phyloP scores from a whole-genome alignment of 2,329 filamentous ascomycete genomes.

The Plenodomus tracheiphilus region DNA sequence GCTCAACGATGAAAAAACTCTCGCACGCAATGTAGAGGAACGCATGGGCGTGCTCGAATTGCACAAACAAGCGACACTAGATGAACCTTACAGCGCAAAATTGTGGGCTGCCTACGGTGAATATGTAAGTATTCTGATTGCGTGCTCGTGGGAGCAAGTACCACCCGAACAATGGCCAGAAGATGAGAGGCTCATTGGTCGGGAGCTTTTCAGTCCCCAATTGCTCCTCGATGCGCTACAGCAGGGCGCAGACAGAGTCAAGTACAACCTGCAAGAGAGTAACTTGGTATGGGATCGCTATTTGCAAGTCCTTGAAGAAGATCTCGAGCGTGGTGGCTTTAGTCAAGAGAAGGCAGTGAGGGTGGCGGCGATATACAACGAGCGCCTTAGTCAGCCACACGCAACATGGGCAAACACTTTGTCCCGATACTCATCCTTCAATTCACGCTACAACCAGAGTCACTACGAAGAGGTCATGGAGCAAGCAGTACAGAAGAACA shows the following conservation, averaged over 20 bases:
- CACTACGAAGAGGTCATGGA: conserved; percentile 77
- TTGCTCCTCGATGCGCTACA: conserved; percentile 70
- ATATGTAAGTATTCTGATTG: conserved; percentile 73
- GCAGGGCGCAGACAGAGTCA: conserved; percentile 70
- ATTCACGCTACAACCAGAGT: conserved; percentile 70
- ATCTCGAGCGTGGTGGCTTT: conserved; percentile 60
- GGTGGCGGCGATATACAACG: conserved; percentile 70
- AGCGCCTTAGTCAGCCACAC: conserved; percentile 74
- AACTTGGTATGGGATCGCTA: conserved; percentile 80
- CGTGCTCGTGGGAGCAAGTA: conserved; percentile 62
- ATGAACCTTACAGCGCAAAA: conserved; percentile 73
- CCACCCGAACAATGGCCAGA: conserved; percentile 55
- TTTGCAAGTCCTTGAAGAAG: conserved; percentile 70
- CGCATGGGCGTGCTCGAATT: conserved; percentile 72
- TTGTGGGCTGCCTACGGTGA: conserved; percentile 80
- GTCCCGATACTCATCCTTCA: conserved; percentile 73
- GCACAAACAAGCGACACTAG: conserved; percentile 68
- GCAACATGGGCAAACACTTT: conserved; percentile 74
- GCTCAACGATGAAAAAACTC: conserved; percentile 70
- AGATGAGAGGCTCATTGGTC: conserved; percentile 70
- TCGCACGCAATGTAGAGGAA: conserved; percentile 64
- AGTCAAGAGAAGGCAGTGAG: conserved; percentile 61
- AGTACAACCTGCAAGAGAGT: conserved; percentile 75
- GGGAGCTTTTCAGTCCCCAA: conserved; percentile 72
- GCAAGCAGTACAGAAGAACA: conserved; percentile 64